phyloP scores from a whole-genome alignment of 352 stramenopile species.

The Ophiocytium majus region DNA sequence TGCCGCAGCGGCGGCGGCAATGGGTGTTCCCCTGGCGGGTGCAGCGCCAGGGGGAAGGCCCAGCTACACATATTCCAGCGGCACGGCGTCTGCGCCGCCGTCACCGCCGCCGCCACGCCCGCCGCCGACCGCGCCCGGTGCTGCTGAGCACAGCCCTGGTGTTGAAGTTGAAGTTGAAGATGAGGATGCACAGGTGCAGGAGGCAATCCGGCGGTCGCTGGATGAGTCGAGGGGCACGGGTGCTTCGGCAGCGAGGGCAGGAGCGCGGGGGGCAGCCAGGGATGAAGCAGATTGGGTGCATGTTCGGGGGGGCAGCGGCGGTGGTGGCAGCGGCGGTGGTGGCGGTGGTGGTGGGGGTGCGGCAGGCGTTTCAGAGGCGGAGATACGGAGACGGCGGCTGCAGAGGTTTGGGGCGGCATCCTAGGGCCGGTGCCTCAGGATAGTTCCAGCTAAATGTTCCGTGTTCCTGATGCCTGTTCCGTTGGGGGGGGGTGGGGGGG shows the following conservation, averaged over 20 bases:
- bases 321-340: too few relatives aligned
- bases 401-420: too few relatives aligned
- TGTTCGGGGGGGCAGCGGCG: not conserved
- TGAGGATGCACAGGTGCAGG: conserved; percentile 35
- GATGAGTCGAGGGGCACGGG: too few relatives aligned
- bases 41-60: not conserved
- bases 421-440: too few relatives aligned
- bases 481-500: too few relatives aligned
- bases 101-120: not conserved
- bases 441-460: too few relatives aligned
- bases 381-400: too few relatives aligned
- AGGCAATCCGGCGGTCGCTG: conserved; percentile 39
- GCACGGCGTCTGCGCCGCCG: not conserved
- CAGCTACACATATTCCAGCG: not conserved
- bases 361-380: too few relatives aligned
- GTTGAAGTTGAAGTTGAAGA: conserved; percentile 5
- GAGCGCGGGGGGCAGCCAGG: not conserved
- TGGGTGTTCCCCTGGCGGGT: not conserved
- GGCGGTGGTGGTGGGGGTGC: too few relatives aligned
- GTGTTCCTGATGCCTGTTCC: too few relatives aligned
- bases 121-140: not conserved
- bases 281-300: not conserved
- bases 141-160: not conserved
- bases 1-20: not conserved
- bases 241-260: too few relatives aligned